These are phyloP conservation scores for Penicillium italicum DNA, from an alignment of 2,329 filamentous ascomycete genomes.

Conservation along the genomic window DNA sequence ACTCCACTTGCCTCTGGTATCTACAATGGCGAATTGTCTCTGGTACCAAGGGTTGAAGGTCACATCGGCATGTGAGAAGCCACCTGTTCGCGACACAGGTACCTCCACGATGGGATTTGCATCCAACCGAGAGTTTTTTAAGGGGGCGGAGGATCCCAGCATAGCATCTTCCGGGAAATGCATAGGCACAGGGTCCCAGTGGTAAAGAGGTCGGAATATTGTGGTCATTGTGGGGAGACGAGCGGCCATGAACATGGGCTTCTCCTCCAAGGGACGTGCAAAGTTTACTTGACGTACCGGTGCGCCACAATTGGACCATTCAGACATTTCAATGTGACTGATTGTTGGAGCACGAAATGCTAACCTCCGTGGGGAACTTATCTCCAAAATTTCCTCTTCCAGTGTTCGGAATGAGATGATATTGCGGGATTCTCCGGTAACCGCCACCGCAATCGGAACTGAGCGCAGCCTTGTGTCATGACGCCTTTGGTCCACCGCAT, in stretches of 20 bases:
- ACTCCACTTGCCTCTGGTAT: slow-evolving; percentile 53
- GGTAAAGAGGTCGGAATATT: slow-evolving; percentile 47
- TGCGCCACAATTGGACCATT: slow-evolving; percentile 49
- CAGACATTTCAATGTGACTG: slow-evolving; percentile 41
- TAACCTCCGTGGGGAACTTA: slow-evolving; percentile 11
- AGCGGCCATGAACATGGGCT: slow-evolving; percentile 48
- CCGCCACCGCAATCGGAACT: slow-evolving; percentile 37
- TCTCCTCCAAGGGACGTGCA: slow-evolving; percentile 43
- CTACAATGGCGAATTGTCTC: slow-evolving; percentile 55
- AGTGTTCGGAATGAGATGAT: slow-evolving; percentile 45
- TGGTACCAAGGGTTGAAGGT: slow-evolving; percentile 59
- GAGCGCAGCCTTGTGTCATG: slow-evolving; percentile 25
- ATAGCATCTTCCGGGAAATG: slow-evolving; percentile 14
- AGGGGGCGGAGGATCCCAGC: slow-evolving; percentile 10
- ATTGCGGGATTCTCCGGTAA: slow-evolving; percentile 47
- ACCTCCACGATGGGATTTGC: slow-evolving; percentile 48
- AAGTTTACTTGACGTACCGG: slow-evolving; percentile 56
- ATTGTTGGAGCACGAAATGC: slow-evolving; percentile 41
- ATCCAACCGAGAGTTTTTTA: slow-evolving; percentile 44
- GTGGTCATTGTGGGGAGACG: slow-evolving; percentile 46
- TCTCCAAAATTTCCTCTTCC: slow-evolving; percentile 28
- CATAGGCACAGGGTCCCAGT: slow-evolving; percentile 27
- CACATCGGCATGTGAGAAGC: slow-evolving; percentile 51
- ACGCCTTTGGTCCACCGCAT: slow-evolving; percentile 40
- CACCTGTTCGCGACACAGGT: slow-evolving; percentile 43